A percentile compares a stretch with the other conserved stretches of the same genome.
Evolutionary conservation across 2,329 filamentous ascomycete species (phyloP).

Genomic region (Botrytis galanthina): DNA sequence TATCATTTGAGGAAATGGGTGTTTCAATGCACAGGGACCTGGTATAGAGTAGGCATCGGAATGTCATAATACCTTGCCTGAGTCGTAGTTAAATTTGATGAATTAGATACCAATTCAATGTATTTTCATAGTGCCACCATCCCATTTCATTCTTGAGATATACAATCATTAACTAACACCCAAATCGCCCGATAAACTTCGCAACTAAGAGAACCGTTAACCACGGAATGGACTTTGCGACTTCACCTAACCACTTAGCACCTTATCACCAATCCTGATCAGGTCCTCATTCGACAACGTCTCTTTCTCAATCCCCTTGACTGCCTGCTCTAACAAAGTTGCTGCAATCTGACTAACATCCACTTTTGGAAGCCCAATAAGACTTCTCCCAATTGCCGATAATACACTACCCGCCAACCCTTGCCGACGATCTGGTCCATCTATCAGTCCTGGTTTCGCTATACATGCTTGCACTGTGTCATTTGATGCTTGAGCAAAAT

Average conservation of each 20-base stretch:
- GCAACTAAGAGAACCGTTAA: neutral
- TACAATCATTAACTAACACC: neutral
- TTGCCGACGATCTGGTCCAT: constrained; percentile 30
- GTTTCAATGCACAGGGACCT: neutral
- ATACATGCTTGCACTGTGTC: constrained; percentile 42
- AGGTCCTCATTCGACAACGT: constrained; percentile 5
- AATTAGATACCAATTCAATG: neutral
- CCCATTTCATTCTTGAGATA: neutral
- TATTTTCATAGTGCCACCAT: neutral
- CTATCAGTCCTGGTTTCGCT: constrained; percentile 47
- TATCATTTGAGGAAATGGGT: neutral
- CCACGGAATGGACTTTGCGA: neutral
- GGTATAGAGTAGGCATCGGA: neutral
- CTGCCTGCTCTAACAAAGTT: constrained; percentile 44
- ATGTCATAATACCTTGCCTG: neutral
- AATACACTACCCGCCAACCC: constrained; percentile 27
- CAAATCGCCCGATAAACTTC: neutral
- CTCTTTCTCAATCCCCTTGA: constrained; percentile 11
- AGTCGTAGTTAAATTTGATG: neutral
- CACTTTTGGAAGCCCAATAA: constrained; percentile 40
- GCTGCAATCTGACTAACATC: constrained; percentile 42
- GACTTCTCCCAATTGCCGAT: constrained; percentile 25
- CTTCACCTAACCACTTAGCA: neutral
- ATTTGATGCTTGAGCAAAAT: constrained; percentile 42
- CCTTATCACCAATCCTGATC: neutral